A percentile compares a stretch with the other conserved stretches of the same genome.
Evolutionary conservation across 805 yeast species (phyloP).

Genomic region (Novakomyces olei): DNA sequence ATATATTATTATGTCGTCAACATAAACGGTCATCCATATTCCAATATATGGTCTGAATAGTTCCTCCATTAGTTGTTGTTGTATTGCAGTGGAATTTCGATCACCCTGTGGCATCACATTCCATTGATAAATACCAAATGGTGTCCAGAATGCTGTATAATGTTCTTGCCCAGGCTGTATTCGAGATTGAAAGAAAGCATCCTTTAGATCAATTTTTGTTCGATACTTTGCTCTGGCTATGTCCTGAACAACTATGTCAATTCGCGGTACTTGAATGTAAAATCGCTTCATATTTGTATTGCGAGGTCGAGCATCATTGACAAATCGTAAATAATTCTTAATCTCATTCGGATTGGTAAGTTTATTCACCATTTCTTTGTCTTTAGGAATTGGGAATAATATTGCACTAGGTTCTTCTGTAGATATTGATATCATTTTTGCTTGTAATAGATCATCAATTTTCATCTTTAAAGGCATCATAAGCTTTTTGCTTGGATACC

Average conservation of each 20-base stretch:
- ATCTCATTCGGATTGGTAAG: constrained; percentile 9
- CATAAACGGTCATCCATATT: constrained; percentile 8
- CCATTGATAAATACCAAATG: constrained; percentile 11
- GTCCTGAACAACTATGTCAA: constrained; percentile 4
- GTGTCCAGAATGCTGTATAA: constrained; percentile 12
- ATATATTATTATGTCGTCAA: constrained; percentile 10
- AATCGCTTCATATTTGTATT: too few species aligned
- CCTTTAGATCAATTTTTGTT: constrained; percentile 10
- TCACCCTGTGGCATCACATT: constrained; percentile 14
- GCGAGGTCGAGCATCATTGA: too few species aligned
- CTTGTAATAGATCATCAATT: too few species aligned
- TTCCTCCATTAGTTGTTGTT: constrained; percentile 8
- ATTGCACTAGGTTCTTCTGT: too few species aligned
- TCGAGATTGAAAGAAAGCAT: constrained; percentile 6
- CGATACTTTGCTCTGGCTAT: constrained; percentile 6
- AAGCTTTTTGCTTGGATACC: too few species aligned
- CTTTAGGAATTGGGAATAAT: too few species aligned
- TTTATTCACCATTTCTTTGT: constrained; percentile 9
- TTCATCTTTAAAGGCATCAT: too few species aligned
- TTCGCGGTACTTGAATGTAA: too few species aligned
- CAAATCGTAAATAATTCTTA: constrained; percentile 9
- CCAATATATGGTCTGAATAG: constrained; percentile 4
- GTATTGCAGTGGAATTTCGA: constrained; percentile 12
- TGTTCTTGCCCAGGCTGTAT: constrained; percentile 15
- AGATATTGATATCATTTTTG: too few species aligned